Base-by-base conservation (phyloP, 345 rosid genomes). In the Microcos paniculata region DNA sequence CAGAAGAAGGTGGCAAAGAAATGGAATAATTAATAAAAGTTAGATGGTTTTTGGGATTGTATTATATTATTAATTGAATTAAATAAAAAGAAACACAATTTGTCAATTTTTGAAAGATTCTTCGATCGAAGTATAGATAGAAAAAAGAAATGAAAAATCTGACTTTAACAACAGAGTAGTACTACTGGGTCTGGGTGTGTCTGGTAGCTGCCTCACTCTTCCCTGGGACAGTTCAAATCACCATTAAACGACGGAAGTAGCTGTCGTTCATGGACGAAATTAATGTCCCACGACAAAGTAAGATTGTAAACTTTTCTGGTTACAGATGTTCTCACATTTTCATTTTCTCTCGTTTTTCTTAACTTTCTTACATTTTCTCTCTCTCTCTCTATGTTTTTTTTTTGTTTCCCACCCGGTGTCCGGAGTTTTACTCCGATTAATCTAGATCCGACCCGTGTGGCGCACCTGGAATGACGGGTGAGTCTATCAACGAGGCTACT, bases 1-100 rank as follows among this genome's bases (percentile, higher is more conserved):
- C n/a, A n/a, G 28, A 1, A 56, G 67, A 76, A 74, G 66, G 72
- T 67, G 73, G 73, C 76, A 73, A 67, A 76, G 75, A 80, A 75
- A 62, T 72, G 71, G 6, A 35, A 7, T 35, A 35, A n/a, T 42
- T 21, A 43, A 24, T 74, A 73, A 66, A 58, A 68, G 2, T 71
- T 68, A 19, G 52, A 7, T 13, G 24, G 2, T 48, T 43, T 15
- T 67, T 8, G 21, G 66, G 5, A 8, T 48, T n/a, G 21, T 53
- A 8, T 53, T n/a, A 53, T 5, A 6, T 51, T 49, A 15, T 4
- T 15, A 3, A 0, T 19, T 51, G 19, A 18, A 4, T 19, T 18
- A 53, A 53, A 23, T 23, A 56, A 7, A 35, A 35, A 7, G 6
- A 35, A 35, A 35, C 4, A 35, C 40, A 35, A 35, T n/a, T n/a